Evolutionary conservation across 108 stramenopile species (phyloP).

Genomic region (Stephanodiscus triporus): DNA sequence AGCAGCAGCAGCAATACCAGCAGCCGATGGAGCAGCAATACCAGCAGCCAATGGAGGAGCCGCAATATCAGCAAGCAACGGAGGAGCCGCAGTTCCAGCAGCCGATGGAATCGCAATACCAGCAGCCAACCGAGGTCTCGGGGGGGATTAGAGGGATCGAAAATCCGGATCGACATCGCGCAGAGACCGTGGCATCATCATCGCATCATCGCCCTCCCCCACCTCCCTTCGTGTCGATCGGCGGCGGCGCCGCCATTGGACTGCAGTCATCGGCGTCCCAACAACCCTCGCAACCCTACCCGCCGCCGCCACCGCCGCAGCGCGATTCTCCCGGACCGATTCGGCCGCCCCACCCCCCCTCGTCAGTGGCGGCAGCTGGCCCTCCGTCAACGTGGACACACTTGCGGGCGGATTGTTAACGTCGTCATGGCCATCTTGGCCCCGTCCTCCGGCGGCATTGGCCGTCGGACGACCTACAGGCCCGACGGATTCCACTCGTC

Average conservation of each 20-base stretch:
- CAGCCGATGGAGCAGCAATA: neutral
- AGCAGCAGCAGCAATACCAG: neutral
- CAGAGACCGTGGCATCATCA: neutral
- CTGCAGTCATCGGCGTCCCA: neutral
- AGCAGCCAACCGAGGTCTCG: no score
- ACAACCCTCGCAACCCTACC: neutral
- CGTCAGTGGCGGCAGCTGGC: no score
- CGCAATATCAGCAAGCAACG: conserved; percentile 5
- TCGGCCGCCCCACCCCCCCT: no score
- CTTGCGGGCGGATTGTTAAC: no score
- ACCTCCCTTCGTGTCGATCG: neutral
- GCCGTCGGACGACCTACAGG: no score
- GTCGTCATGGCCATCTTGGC: conserved; percentile 33
- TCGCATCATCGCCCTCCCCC: neutral
- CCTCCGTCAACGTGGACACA: no score
- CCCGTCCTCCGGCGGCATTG: conserved; percentile 11
- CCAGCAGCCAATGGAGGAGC: neutral
- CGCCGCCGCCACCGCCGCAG: neutral
- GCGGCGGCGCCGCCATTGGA: no score
- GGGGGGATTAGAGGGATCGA: no score
- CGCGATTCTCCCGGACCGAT: neutral
- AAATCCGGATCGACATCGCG: neutral
- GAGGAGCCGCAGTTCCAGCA: conserved; percentile 14
- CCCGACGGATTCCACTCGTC: conserved; percentile 93
- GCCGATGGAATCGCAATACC: conserved; percentile 8